Evolutionary conservation across 2,329 filamentous ascomycete species (phyloP), one percentile per base, ranked within the genome.

Genomic region (Cryphonectria nitschkei): DNA sequence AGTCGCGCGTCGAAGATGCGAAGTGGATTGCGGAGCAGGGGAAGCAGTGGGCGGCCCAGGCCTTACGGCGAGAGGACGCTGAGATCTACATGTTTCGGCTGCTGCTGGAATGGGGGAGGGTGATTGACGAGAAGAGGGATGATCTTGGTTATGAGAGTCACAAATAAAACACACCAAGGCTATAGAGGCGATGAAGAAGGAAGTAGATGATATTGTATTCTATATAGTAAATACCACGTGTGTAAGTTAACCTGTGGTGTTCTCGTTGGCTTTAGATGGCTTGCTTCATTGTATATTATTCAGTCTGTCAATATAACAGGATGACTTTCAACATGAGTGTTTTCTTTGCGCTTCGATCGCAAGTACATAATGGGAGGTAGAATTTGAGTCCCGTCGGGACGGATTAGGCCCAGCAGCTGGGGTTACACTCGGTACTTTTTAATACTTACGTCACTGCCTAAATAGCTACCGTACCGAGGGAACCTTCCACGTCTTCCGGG

Each of bases 11-110:
- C 65, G 79, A 83, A 14, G 88, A 92, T 73, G 90, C 84, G 11
- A 81, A 84, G 77, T 88, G 87, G 84, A 93, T 94, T 75, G 89
- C 91, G 4, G 84, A 88, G 69, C 82, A 89, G 73, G 92, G 92
- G 1, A 83, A 85, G 67, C 84, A 85, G 70, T 94, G 92, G 92
- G 89, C 88, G 2, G 81, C 82, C 8, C 84, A 84, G 77, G 90
- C 88, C 16, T 75, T 94, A 26, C 83, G 90, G 71, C 88, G 87
- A 75, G 90, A 91, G 78, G 93, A 96, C 76, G 93, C 92, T 88
- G 91, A 94, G 79, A 86, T 94, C 13, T 96, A 96, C 76, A 84
- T 95, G 76, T 96, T 95, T 77, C 83, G 93, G 63, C 78, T 96
- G 72, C 80, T 96, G 75, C 80, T 96, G 29, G 93, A 96, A 82